Evolutionary conservation across 2,329 filamentous ascomycete species (phyloP), one percentile per base, ranked within the genome.

Genomic region (Ambrosiella cleistominuta): DNA sequence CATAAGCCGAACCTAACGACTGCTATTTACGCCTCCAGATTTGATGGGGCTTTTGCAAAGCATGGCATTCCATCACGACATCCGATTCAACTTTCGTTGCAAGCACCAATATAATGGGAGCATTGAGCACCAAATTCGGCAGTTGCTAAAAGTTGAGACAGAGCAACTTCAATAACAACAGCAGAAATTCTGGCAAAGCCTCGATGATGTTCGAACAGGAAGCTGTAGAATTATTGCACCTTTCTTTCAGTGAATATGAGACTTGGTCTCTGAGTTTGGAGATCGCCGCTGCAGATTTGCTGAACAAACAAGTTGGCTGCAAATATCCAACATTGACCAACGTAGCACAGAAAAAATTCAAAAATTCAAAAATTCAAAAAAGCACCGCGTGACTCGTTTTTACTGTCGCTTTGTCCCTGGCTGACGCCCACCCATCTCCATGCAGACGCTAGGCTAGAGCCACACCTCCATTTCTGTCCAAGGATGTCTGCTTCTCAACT

Each of bases 341-440:
- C 44, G 44, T 11, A 47, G 19, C 6, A 47, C 44, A 47, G n/a
- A 47, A 27, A 27, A 47, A 17, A 17, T 47, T 47, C 13, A 45
- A 45, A n/a, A n/a, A 45, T n/a, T 11, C 13, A 53, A 38, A 17
- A 53, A 53, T n/a, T 19, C 19, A 35, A 53, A 53, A 53, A 53
- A 53, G 1, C 35, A 53, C 51, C 51, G 51, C 51, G 51, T 53
- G 51, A 53, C 51, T 53, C 38, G 51, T 37, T 38, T 38, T 40
- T 53, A 15, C 37, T 37, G 35, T 19, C 9, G 35, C 35, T 53
- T 53, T 37, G 51, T 53, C 51, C 51, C 36, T 53, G 51, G 35
- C 15, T 12, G 17, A 19, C 19, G 49, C 19, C 49, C 9, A 6
- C 35, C 49, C 37, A n/a, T 53, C 8, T 17, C 38, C 35, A 19